Percentiles rank a stretch among this genome's conserved stretches.
Evolutionary conservation across 1,284 basidiomycete species (phyloP).

Genomic region (Cutaneotrichosporon mucoides): DNA sequence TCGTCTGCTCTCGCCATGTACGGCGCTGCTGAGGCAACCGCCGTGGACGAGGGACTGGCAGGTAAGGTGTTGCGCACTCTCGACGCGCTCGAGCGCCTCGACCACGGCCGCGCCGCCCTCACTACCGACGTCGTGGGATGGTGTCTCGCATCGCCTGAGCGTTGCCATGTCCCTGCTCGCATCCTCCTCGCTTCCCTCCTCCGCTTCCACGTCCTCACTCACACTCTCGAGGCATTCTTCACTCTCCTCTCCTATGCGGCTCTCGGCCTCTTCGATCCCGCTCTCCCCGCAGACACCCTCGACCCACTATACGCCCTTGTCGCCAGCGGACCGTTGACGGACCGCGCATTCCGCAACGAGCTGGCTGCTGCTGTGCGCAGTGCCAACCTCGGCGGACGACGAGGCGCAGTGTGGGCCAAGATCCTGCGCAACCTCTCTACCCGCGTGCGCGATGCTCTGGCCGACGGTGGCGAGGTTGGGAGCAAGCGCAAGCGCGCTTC

Average conservation of each 20-base stretch:
- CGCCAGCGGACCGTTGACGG: constrained; percentile 21
- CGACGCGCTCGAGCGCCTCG: constrained; percentile 27
- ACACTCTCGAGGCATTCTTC: constrained; percentile 26
- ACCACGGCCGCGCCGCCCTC: constrained; percentile 28
- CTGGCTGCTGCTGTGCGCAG: constrained; percentile 10
- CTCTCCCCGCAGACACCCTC: constrained; percentile 19
- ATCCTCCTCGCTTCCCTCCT: constrained; percentile 26
- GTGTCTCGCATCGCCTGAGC: constrained; percentile 27
- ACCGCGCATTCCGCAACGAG: constrained; percentile 9
- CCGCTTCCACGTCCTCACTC: constrained; percentile 34
- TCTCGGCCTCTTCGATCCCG: constrained; percentile 19
- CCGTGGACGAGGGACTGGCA: constrained; percentile 16
- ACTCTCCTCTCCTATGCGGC: constrained; percentile 20
- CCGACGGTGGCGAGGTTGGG: not conserved
- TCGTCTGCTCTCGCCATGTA: constrained; percentile 18
- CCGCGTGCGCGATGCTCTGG: constrained; percentile 1
- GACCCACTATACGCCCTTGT: constrained; percentile 28
- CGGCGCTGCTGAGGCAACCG: constrained; percentile 12
- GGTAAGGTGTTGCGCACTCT: constrained; percentile 18
- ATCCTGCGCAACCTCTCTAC: constrained; percentile 12
- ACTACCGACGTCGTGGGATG: constrained; percentile 28
- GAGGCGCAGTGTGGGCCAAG: constrained; percentile 12
- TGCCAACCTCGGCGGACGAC: constrained; percentile 17
- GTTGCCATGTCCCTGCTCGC: constrained; percentile 12
- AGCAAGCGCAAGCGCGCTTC: constrained; percentile 16